Base-by-base conservation (phyloP, 768 basidiomycete genomes). In the Lactarius pseudohatsudake region DNA sequence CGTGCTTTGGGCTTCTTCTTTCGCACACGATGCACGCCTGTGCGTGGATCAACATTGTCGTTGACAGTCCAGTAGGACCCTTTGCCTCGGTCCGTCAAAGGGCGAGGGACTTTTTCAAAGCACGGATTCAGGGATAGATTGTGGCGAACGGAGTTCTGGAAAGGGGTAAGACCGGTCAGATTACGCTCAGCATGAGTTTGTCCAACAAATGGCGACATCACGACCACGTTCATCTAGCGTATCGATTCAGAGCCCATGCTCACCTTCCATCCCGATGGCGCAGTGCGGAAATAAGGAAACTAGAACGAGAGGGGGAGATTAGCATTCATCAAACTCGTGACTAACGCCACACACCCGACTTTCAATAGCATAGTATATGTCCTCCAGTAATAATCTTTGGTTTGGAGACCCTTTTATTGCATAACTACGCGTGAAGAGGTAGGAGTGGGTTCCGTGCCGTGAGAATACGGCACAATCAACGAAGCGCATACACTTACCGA, bases 51-150 rank as follows among this genome's bases (percentile, higher is more conserved):
- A 54, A 94, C 90, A 72, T 90, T 90, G 72, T 94, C 91, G 72
- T 94, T 92, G 68, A 94, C 92, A 0, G 91, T 93, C 92, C 92
- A 94, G 73, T 94, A 94, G 0, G 91, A 93, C 26, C 92, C 92
- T 73, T 94, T 94, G 61, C 92, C 92, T 60, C 92, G 87, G 72
- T 94, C 92, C 7, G 92, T 94, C 70, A 94, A 84, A 15, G 92
- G 92, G n/a, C 92, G 89, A 3, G 92, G 88, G 5, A 94, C 90
- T 77, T 94, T 94, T 77, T 93, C 91, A 72, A 94, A 94, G 74
- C 91, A 94, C 60, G 92, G 92, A 71, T 94, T 94, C 67, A 94
- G 81, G 7, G 92, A 94, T 30, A 94, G 84, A 72, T 94, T 94
- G 76, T 94, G 92, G 57, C 92, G 89, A 70, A 94, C 92, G 50